Evolutionary conservation across 163 green algal genomes (phyloP), one percentile per base, ranked within the genome.

Genomic region (Scenedesmus sp.): DNA sequence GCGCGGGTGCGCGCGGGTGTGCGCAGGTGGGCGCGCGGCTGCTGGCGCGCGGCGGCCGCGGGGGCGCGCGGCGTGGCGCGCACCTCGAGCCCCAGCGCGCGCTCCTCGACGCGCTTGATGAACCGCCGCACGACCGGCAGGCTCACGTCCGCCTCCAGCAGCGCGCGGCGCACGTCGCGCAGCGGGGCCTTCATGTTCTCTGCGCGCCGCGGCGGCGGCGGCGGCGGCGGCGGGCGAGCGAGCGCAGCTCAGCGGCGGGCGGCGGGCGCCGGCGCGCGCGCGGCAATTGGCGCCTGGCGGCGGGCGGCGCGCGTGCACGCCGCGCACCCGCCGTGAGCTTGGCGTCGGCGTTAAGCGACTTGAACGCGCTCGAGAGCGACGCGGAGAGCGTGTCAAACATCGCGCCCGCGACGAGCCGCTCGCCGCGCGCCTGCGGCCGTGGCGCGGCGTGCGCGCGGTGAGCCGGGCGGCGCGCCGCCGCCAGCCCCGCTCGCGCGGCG

Each of bases 171-270:
- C 47, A 99, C 95, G 58, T 98, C 93, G 39, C 92, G 86, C 85
- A 99, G 90, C 17, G 96, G 94, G 71, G 88, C 92, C 86, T 99
- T 99, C 54, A 99, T 94, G 83, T 99, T 99, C 51, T 96, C 92
- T 20, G 74, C n/a, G n/a, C n/a, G n/a, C n/a, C n/a, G n/a, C n/a
- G n/a, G n/a, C n/a, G n/a, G n/a, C n/a, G n/a, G n/a, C n/a, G n/a
- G n/a, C n/a, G n/a, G n/a, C n/a, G n/a, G n/a, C n/a, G n/a, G n/a
- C n/a, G n/a, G n/a, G n/a, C n/a, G n/a, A n/a, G n/a, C n/a, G n/a
- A n/a, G n/a, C n/a, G n/a, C n/a, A n/a, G n/a, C n/a, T n/a, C n/a
- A n/a, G n/a, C n/a, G n/a, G n/a, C n/a, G n/a, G n/a, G n/a, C n/a
- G n/a, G n/a, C n/a, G n/a, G n/a, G n/a, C n/a, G n/a, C n/a, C n/a